Conservation (phyloP, 2,329 filamentous ascomycete species). For the Xenosphaeropsis pyriputrescens region DNA sequence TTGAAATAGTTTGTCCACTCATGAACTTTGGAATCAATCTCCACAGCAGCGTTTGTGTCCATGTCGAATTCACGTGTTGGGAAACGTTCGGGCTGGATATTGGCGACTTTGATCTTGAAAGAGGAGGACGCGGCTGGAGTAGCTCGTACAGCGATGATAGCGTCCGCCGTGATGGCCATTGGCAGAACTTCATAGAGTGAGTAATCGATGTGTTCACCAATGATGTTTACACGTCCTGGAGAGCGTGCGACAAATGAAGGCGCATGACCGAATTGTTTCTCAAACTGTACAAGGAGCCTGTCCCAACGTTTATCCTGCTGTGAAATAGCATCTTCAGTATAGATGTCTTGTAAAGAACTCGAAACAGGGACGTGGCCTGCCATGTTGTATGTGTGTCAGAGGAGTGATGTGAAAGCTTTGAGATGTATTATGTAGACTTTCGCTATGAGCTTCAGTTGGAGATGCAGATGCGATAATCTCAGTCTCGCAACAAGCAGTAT, state of each 20-base stretch:
- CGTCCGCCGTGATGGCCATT: slow-evolving; percentile 87
- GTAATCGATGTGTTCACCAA: slow-evolving; percentile 98
- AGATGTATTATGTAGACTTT: too few species aligned
- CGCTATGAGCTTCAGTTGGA: too few species aligned
- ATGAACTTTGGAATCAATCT: slow-evolving; percentile 72
- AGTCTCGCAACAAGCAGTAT: too few species aligned
- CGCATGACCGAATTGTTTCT: slow-evolving; percentile 49
- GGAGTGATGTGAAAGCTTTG: neutral
- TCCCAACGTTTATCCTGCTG: slow-evolving; percentile 64
- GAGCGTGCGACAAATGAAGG: slow-evolving; percentile 79
- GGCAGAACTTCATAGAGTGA: slow-evolving; percentile 91
- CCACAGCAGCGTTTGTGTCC: slow-evolving; percentile 42
- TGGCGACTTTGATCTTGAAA: slow-evolving; percentile 63
- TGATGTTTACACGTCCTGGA: slow-evolving; percentile 92
- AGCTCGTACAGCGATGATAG: slow-evolving; percentile 63
- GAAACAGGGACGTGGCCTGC: slow-evolving; percentile 56
- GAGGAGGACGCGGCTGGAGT: slow-evolving; percentile 32
- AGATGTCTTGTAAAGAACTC: slow-evolving; percentile 65
- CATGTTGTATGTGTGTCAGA: slow-evolving; percentile 22
- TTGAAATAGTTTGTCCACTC: slow-evolving; percentile 99
- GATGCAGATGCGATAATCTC: too few species aligned
- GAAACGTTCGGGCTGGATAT: slow-evolving; percentile 65
- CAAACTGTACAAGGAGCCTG: slow-evolving; percentile 55
- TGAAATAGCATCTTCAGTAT: slow-evolving; percentile 56
- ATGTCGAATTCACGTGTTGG: slow-evolving; percentile 61